Conservation (phyloP, 495 filamentous ascomycete species). For the Talaromyces wortmannii region DNA sequence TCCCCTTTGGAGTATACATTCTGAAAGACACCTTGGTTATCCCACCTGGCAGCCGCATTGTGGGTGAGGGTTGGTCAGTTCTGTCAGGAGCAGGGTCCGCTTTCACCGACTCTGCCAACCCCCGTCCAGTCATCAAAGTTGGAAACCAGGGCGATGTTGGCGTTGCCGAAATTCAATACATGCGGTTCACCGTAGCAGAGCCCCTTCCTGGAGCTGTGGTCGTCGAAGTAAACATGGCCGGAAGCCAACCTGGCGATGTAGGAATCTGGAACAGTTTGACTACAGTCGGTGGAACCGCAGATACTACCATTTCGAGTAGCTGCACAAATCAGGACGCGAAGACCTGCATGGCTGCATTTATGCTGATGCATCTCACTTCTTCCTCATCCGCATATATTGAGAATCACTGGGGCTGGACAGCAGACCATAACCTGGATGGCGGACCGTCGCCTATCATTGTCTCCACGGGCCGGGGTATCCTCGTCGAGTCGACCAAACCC, state of each 20-base stretch:
- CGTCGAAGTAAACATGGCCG: slow-evolving; percentile 35
- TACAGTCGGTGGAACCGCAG: slow-evolving; percentile 36
- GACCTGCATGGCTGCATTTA: slow-evolving; percentile 33
- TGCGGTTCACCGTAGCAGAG: slow-evolving; percentile 37
- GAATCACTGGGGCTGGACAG: slow-evolving; percentile 41
- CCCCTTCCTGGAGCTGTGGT: slow-evolving; percentile 29
- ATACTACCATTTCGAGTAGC: slow-evolving; percentile 16
- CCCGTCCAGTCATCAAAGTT: slow-evolving; percentile 46
- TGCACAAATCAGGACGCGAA: slow-evolving; percentile 15
- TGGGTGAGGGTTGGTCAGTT: slow-evolving; percentile 40
- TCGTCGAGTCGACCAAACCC: slow-evolving; percentile 21
- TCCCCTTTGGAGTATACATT: slow-evolving; percentile 49
- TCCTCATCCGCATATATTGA: slow-evolving; percentile 38
- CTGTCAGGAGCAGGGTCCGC: slow-evolving; percentile 34
- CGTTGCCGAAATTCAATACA: slow-evolving; percentile 45
- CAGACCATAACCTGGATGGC: slow-evolving; percentile 31
- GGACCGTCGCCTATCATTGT: slow-evolving; percentile 15
- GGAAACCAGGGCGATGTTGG: slow-evolving; percentile 44
- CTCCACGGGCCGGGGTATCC: slow-evolving; percentile 27
- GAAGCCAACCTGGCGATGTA: slow-evolving; percentile 33
- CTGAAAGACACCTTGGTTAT: slow-evolving; percentile 46
- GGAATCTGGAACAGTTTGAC: slow-evolving; percentile 39
- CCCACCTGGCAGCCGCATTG: slow-evolving; percentile 37
- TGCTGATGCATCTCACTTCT: slow-evolving; percentile 30
- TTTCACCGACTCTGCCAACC: slow-evolving; percentile 42